These are phyloP conservation scores for Rhodosporidiobolus sp. DNA, from an alignment of 768 basidiomycete species.

Conservation along the genomic window DNA sequence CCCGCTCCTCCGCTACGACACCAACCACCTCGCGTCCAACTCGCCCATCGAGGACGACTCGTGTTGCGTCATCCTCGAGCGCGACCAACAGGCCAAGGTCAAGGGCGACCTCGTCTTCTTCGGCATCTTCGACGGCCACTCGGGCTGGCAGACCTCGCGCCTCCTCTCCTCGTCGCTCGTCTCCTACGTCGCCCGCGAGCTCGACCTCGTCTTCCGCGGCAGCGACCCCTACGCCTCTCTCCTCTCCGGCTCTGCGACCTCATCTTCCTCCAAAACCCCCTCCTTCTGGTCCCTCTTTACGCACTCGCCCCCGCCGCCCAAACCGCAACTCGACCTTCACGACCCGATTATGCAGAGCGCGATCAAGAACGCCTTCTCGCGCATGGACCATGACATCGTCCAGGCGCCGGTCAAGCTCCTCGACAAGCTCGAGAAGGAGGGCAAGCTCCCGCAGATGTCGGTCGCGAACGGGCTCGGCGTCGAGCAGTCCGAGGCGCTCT, in stretches of 20 bases:
- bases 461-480: constrained; percentile 65
- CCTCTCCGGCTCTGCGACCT: background rate
- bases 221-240: constrained; percentile 25
- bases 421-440: constrained; percentile 52
- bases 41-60: constrained; percentile 83
- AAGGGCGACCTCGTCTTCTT: constrained; percentile 34
- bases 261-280: constrained; percentile 4
- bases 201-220: constrained; percentile 50
- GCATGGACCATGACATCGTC: constrained; percentile 80
- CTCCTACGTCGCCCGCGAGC: constrained; percentile 73
- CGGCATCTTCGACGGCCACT: constrained; percentile 65
- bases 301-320: background rate
- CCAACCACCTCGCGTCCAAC: constrained; percentile 77
- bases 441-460: constrained; percentile 53
- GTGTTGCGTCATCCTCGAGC: constrained; percentile 41
- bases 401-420: constrained; percentile 72
- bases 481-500: constrained; percentile 52
- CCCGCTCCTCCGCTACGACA: constrained; percentile 56
- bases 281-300: constrained; percentile 28
- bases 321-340: constrained; percentile 52
- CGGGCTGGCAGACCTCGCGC: constrained; percentile 76
- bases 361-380: constrained; percentile 71
- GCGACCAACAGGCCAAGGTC: constrained; percentile 30
- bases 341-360: constrained; percentile 62
- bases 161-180: constrained; percentile 80